phyloP scores from a whole-genome alignment of 331 rosid genomes.

The Ulmus americana region DNA sequence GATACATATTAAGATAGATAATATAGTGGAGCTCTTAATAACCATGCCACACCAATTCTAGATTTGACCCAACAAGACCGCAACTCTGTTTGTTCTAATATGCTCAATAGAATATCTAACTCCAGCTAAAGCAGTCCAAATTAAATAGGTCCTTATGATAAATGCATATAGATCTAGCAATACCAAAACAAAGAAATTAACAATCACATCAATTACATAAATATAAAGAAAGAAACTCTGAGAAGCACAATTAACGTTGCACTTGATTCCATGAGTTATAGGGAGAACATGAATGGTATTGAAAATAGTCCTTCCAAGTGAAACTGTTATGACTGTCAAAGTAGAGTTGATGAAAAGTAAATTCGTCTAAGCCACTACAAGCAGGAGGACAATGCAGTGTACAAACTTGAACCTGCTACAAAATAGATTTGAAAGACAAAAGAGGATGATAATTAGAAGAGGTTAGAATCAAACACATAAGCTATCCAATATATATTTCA shows the following conservation, averaged over 20 bases:
- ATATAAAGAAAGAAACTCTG: slow-evolving; percentile 20
- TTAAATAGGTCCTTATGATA: slow-evolving; percentile 85
- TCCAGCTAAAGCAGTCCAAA: slow-evolving; percentile 95
- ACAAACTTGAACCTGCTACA: slow-evolving; percentile 69
- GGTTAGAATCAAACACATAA: neutral
- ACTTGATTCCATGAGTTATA: slow-evolving; percentile 93
- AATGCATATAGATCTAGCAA: slow-evolving; percentile 79
- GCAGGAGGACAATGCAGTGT: slow-evolving; percentile 79
- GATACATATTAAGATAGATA: slow-evolving; percentile 83
- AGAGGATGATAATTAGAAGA: slow-evolving; percentile 11
- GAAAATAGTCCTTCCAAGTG: slow-evolving; percentile 82
- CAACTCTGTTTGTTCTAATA: slow-evolving; percentile 53
- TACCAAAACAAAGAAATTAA: slow-evolving; percentile 15
- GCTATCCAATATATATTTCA: neutral
- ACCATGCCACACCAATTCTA: slow-evolving; percentile 89
- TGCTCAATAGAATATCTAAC: slow-evolving; percentile 78
- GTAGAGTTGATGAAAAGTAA: slow-evolving; percentile 89
- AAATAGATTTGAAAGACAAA: neutral
- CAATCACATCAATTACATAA: slow-evolving; percentile 4
- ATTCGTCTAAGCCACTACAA: slow-evolving; percentile 97
- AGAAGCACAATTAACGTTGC: slow-evolving; percentile 57
- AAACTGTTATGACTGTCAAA: slow-evolving; percentile 77
- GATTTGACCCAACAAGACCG: slow-evolving; percentile 61
- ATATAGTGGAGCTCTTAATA: slow-evolving; percentile 77
- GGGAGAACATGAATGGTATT: slow-evolving; percentile 89